Percentiles rank a stretch among this genome's conserved stretches.
phyloP scores from a whole-genome alignment of 306 rosid species.

The Leucaena leucocephala region DNA sequence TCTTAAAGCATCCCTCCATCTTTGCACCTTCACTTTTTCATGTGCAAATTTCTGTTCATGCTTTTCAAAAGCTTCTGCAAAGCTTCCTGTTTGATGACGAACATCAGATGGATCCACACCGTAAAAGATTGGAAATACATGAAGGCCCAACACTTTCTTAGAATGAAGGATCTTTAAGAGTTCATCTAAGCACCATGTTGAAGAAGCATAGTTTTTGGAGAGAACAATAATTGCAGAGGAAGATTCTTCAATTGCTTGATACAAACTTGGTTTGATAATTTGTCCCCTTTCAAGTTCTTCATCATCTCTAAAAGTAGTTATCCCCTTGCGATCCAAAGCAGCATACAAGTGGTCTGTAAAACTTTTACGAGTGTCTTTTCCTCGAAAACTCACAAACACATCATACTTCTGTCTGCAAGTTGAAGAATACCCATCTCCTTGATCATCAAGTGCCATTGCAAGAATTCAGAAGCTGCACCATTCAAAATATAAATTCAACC shows the following conservation, averaged over 20 bases:
- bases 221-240: conserved; percentile 17
- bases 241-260: conserved; percentile 23
- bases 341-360: no score
- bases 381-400: no score
- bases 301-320: conserved; percentile 24
- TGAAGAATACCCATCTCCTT: no score
- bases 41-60: conserved; percentile 17
- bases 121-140: conserved; percentile 29
- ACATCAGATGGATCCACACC: conserved; percentile 32
- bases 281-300: conserved; percentile 18
- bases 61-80: conserved; percentile 17
- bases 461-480: no score
- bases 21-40: not conserved
- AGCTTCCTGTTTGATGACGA: conserved; percentile 11
- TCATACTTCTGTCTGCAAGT: no score
- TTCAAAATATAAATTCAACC: no score
- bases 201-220: conserved; percentile 37
- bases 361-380: no score
- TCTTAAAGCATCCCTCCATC: not conserved
- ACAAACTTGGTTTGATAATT: not conserved
- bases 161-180: not conserved
- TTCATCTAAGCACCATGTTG: conserved; percentile 30
- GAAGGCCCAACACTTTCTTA: not conserved
- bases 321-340: not conserved
- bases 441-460: no score